phyloP scores from a whole-genome alignment of 345 rosid genomes.

The Salix udensis region DNA sequence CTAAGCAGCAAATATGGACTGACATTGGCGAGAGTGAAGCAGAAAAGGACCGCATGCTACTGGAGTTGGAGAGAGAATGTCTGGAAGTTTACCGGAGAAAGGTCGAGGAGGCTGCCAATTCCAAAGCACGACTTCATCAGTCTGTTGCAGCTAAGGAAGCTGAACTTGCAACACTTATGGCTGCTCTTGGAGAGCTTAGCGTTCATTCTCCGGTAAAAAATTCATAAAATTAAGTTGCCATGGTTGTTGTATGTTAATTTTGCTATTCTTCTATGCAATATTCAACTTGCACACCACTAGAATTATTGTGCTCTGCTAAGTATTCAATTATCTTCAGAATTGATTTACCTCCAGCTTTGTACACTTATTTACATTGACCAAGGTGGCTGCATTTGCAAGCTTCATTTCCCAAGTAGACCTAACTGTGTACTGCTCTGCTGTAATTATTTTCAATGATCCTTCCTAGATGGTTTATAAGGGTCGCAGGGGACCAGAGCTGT shows the following conservation, averaged over 20 bases:
- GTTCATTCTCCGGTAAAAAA: constrained; percentile 53
- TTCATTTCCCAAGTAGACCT: not conserved
- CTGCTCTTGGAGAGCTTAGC: constrained; percentile 78
- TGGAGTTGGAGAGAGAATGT: constrained; percentile 90
- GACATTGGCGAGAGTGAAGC: constrained; percentile 89
- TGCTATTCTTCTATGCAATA: too few species aligned
- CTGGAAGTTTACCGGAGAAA: constrained; percentile 81
- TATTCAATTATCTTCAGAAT: too few species aligned
- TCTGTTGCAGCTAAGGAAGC: constrained; percentile 92
- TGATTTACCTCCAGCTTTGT: too few species aligned
- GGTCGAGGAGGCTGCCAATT: constrained; percentile 88
- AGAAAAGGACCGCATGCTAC: constrained; percentile 77
- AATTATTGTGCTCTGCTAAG: too few species aligned
- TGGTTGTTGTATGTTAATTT: not conserved
- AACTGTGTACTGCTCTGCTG: not conserved
- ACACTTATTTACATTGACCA: not conserved
- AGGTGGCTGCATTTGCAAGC: not conserved
- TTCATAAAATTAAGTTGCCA: not conserved
- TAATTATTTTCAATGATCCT: not conserved
- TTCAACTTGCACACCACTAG: too few species aligned
- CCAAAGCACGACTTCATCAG: constrained; percentile 86
- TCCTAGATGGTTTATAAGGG: not conserved
- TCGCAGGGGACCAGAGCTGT: not conserved
- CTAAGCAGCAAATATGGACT: constrained; percentile 91
- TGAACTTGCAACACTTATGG: constrained; percentile 86